Base-by-base conservation (phyloP, 495 filamentous ascomycete genomes). In the Trichoderma erinaceum region DNA sequence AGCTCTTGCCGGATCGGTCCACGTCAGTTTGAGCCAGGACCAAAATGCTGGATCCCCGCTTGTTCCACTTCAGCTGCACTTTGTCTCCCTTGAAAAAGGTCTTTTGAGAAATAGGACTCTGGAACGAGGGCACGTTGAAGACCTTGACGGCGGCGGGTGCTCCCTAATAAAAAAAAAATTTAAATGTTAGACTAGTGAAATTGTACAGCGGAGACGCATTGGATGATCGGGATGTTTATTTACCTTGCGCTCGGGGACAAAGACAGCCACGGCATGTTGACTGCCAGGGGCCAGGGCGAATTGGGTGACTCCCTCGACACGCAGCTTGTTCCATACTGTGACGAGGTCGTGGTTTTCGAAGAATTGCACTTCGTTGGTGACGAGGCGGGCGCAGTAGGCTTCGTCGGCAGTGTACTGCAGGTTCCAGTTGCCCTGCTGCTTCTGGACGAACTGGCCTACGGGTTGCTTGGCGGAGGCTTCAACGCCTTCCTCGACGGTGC, bases 21-120 rank as follows among this genome's bases (percentile, higher is more conserved):
- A 98, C 95, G 63, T 99, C 95, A 16, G 95, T 99, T 82, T 98
- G 95, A 70, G 95, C 93, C 74, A 99, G 87, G 71, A 98, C 94
- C 76, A 99, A 92, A 72, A 98, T 77, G 73, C 86, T 93, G 12
- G 92, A 97, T 18, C 95, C 95, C 66, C 91, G 84, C 50, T 85
- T 84, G 78, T 97, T 98, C 95, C 95, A 99, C 82, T 97, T 97
- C 71, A 99, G 81, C 79, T 97, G 91, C 44, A 98, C 93, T 81
- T 97, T 97, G 79, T 99, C 95, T 68, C 92, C 95, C 82, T 99
- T 99, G 85, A 91, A 99, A 79, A 99, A 99, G 27, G 88, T 97
- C 89, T 97, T 98, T 78, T 97, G 92, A 13, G 96, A 97, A 25
- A 97, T 87, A 2, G 92, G 85, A 46, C 78, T 78, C 69, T 78